Evolutionary conservation across 163 green algal species (phyloP).

Genomic region (Trebouxiophyceae sp.): DNA sequence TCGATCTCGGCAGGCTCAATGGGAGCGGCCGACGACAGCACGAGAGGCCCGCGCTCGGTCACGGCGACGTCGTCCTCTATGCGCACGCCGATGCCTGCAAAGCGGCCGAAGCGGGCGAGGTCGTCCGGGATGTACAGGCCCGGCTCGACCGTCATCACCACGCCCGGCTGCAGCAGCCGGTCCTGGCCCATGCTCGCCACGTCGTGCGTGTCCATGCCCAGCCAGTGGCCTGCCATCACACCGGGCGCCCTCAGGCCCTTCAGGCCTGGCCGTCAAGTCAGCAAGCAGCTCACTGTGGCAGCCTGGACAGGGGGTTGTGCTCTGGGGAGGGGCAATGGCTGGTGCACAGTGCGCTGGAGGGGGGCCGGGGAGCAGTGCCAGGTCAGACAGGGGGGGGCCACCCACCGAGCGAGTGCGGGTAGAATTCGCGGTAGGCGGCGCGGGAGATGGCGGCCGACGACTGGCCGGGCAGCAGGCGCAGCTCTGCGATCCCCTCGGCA

Average conservation of each 20-base stretch:
- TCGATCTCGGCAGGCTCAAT: too few species aligned
- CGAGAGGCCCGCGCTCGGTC: conserved; percentile 28
- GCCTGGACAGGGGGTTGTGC: too few species aligned
- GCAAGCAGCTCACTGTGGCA: too few species aligned
- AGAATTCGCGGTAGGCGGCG: conserved; percentile 31
- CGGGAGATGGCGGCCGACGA: not conserved
- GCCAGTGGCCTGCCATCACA: conserved; percentile 59
- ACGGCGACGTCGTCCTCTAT: conserved; percentile 85
- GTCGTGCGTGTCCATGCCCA: conserved; percentile 84
- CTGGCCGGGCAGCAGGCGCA: conserved; percentile 28
- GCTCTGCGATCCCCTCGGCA: conserved; percentile 42
- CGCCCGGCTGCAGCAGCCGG: conserved; percentile 47
- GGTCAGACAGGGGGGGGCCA: too few species aligned
- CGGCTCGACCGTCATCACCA: conserved; percentile 78
- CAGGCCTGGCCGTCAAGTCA: too few species aligned
- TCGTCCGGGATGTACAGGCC: conserved; percentile 80
- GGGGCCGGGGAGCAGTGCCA: not conserved
- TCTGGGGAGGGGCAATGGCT: too few species aligned
- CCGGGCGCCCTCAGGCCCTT: too few species aligned
- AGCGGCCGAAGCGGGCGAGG: not conserved
- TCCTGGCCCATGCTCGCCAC: conserved; percentile 46
- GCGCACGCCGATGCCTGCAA: conserved; percentile 60
- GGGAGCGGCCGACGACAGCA: conserved; percentile 46
- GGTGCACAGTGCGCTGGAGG: too few species aligned
- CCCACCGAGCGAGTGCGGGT: conserved; percentile 46